Evolutionary conservation across 176 grass and related monocot genomes (phyloP).

Genomic region (Juncus inflexus): DNA sequence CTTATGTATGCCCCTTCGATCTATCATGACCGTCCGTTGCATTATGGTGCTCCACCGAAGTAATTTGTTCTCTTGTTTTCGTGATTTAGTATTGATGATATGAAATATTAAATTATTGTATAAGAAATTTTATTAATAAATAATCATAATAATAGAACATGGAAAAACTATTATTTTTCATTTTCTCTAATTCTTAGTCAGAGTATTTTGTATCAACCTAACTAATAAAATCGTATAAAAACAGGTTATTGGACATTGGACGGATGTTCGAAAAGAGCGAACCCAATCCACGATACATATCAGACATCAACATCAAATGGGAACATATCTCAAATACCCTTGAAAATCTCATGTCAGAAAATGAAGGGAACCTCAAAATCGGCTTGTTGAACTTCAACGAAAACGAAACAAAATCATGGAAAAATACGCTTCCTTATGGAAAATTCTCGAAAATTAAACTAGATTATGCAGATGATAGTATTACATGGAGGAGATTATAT

Average conservation of each 20-base stretch:
- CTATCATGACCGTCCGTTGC: constrained; percentile 13
- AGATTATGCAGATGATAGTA: constrained; percentile 23
- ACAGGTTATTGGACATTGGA: constrained; percentile 36
- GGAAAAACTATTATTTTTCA: background rate
- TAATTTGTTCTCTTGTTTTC: background rate
- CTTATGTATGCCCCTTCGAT: constrained; percentile 21
- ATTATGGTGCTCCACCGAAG: constrained; percentile 11
- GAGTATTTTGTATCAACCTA: background rate
- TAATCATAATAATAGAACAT: background rate
- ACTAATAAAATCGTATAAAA: background rate
- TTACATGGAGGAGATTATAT: constrained; percentile 62
- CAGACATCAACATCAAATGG: constrained; percentile 38
- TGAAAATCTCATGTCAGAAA: background rate
- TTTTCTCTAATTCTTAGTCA: background rate
- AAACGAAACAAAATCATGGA: constrained; percentile 40
- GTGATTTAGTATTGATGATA: background rate
- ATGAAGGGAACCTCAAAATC: constrained; percentile 20
- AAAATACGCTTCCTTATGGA: constrained; percentile 15
- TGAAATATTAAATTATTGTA: too few relatives aligned
- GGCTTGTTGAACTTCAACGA: constrained; percentile 69
- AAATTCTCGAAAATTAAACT: constrained; percentile 29
- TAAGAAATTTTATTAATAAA: too few relatives aligned
- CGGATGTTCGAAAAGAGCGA: constrained; percentile 26
- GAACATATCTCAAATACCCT: constrained; percentile 26
- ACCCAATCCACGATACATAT: constrained; percentile 31